Conservation (phyloP, 148 eudicot genomes). For the Camellia sinensis region DNA sequence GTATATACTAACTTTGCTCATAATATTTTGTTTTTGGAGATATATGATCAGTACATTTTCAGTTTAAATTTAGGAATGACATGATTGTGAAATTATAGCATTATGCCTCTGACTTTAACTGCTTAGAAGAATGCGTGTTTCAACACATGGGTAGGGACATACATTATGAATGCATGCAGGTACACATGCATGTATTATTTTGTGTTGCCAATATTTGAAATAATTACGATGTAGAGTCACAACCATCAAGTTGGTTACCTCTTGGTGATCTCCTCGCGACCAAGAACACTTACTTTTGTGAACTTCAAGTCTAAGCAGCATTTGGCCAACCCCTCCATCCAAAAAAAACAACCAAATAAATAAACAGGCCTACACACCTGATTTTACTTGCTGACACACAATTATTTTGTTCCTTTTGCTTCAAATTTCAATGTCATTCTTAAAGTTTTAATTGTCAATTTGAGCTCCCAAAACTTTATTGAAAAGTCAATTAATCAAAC, state of each 20-base stretch:
- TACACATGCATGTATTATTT: neutral
- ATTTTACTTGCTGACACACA: no score
- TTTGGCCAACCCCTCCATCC: no score
- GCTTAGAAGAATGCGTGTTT: neutral
- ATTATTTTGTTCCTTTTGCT: no score
- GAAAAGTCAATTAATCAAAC: no score
- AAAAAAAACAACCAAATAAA: no score
- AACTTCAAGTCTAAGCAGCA: no score
- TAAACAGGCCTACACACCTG: no score
- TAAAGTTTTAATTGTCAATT: no score
- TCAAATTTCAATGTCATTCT: no score
- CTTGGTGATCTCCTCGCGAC: neutral
- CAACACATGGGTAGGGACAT: neutral
- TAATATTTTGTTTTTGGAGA: neutral
- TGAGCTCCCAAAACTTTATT: no score
- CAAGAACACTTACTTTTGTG: neutral
- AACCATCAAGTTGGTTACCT: neutral
- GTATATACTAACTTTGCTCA: constrained; percentile 26
- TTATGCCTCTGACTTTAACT: neutral
- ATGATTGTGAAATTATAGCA: neutral
- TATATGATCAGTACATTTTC: neutral
- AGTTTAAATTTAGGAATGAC: neutral
- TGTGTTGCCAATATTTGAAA: neutral
- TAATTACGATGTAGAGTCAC: neutral
- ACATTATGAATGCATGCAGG: neutral